Evolutionary conservation across 345 rosid species (phyloP), one percentile per base, ranked within the genome.

Genomic region (Murraya koenigii): DNA sequence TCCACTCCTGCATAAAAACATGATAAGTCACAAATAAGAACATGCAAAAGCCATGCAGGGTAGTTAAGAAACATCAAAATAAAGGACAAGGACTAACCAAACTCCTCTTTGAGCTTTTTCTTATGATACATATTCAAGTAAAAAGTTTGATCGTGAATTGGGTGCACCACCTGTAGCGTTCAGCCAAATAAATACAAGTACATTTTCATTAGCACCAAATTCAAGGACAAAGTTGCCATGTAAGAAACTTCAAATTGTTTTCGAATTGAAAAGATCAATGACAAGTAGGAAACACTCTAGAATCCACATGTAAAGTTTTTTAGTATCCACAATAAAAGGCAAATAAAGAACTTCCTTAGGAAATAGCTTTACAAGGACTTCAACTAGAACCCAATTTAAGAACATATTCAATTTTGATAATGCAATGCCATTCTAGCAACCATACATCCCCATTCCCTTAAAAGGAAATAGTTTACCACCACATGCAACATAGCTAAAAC

Each of bases 71-170:
- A 15, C 32, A 44, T 2, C 36, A 20, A 56, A 8, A 19, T 36
- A 17, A 44, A 44, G 47, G 13, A 10, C 13, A 41, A 35, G 55
- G 54, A 77, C 79, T 71, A 25, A 88, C 91, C 89, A 80, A 76
- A 85, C 82, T 89, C 85, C 59, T 87, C 85, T 75, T 89, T 82
- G 10, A 88, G 87, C 81, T 82, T 85, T 80, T 77, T 84, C 75
- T 89, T 89, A 65, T 89, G 92, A 59, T 80, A 77, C 58, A 33
- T 25, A 22, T 78, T 83, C 74, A 89, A 75, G 81, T 80, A 89
- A 81, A 85, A 78, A 59, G 86, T 80, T 67, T 89, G 86, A 78
- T 89, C 92, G 38, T 85, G 90, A 38, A 88, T 84, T 9, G 90
- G 88, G 62, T 87, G 88, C 38, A 83, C 69, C 52, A 87, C 86